Evolutionary conservation across 768 basidiomycete species (phyloP), one percentile per base, ranked within the genome.

Genomic region (Boletus tylopilopsis): DNA sequence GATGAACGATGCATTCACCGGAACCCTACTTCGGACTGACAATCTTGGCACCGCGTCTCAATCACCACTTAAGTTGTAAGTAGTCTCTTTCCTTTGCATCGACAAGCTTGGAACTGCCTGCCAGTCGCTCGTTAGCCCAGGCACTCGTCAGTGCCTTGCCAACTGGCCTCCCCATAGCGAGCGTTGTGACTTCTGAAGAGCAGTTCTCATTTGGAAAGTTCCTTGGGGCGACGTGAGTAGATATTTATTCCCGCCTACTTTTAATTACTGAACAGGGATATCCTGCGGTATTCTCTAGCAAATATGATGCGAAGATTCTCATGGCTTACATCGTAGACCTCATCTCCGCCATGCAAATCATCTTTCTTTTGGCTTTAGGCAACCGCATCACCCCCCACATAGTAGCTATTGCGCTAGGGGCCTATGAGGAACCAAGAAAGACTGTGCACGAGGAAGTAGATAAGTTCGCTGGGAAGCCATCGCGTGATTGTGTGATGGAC

Each of bases 261-360:
- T 9, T 2, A 18, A 4, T 35, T 6, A 6, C 19, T 22, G 11
- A 51, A 35, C 2, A 2, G 1, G 10, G 9, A 10, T n/a, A 0
- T n/a, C 11, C 2, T 1, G 10, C 7, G 2, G 29, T 11, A 23
- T 33, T 22, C 11, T 4, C 11, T 11, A 56, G 56, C 6, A 46
- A 45, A 36, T 42, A 19, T n/a, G 44, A 46, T 18, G 56, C 43
- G 19, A 57, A 49, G 21, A 21, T 54, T 16, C 23, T 57, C 27
- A 57, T 57, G 44, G 47, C 30, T n/a, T 57, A 49, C 32, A 49
- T 53, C 18, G 29, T 58, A 4, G 40, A 54, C 44, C 12, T 57
- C 22, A 40, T 54, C n/a, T 57, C 46, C 22, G 34, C 54, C 47
- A 58, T 57, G 51, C 56, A 58, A 22, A 29, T 21, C 12, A 5